phyloP scores from a whole-genome alignment of 1,284 basidiomycete genomes.

The Volvariella surrecta region DNA sequence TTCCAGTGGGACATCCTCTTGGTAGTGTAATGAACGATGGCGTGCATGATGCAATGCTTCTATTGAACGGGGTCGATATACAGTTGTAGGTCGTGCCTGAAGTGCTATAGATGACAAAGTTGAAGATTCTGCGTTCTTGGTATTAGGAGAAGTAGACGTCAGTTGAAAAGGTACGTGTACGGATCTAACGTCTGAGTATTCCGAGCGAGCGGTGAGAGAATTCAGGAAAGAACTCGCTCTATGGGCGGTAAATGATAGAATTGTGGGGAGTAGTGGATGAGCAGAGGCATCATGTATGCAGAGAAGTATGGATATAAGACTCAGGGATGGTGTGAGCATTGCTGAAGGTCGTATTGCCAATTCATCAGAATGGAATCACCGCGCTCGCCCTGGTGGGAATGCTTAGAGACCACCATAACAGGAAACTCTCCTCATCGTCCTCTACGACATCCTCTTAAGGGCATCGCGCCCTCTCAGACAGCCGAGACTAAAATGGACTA shows the following conservation, averaged over 20 bases:
- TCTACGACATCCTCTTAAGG: no score
- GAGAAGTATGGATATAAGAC: no score
- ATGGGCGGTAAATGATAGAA: slow-evolving; percentile 1
- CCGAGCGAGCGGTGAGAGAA: neutral
- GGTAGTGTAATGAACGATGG: slow-evolving; percentile 35
- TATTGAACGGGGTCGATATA: slow-evolving; percentile 52
- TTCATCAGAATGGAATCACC: no score
- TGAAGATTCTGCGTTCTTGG: neutral
- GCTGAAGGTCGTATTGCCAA: no score
- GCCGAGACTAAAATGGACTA: no score
- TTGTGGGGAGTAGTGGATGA: neutral
- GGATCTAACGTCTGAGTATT: neutral
- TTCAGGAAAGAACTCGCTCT: neutral
- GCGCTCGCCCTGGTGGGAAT: no score
- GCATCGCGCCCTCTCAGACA: no score
- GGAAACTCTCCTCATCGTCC: no score
- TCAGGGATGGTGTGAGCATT: no score
- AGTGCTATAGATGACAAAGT: slow-evolving; percentile 22
- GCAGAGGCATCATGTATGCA: neutral
- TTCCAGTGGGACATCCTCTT: slow-evolving; percentile 41
- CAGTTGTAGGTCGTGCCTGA: slow-evolving; percentile 42
- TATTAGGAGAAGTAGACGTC: neutral
- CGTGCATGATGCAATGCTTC: slow-evolving; percentile 43
- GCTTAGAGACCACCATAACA: no score
- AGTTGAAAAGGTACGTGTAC: neutral